These are phyloP conservation scores for Hypoxylon cercidicola DNA, from an alignment of 495 filamentous ascomycete species.

Conservation along the genomic window DNA sequence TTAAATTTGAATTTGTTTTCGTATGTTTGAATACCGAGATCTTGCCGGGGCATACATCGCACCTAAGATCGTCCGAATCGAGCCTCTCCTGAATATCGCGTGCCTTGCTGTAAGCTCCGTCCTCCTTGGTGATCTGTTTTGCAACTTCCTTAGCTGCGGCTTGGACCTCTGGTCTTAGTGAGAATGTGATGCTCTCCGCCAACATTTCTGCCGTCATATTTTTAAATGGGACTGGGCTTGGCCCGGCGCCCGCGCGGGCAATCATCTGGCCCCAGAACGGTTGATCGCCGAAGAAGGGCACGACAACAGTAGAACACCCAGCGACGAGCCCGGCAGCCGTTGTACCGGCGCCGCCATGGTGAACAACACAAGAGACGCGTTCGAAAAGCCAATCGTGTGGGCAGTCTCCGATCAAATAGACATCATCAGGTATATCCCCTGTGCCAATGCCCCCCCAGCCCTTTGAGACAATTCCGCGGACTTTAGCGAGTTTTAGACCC, in stretches of 20 bases:
- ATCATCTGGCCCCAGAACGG: constrained; percentile 70
- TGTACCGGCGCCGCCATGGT: too few relatives aligned
- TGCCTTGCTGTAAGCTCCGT: constrained; percentile 39
- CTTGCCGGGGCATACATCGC: constrained; percentile 60
- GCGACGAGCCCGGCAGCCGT: too few relatives aligned
- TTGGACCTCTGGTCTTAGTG: constrained; percentile 49
- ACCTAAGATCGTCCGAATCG: constrained; percentile 38
- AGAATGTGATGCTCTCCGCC: constrained; percentile 52
- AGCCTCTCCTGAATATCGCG: constrained; percentile 48
- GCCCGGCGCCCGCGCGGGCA: constrained; percentile 59
- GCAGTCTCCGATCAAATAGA: too few relatives aligned
- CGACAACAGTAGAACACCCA: too few relatives aligned
- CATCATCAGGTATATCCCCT: too few relatives aligned
- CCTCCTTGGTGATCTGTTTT: constrained; percentile 53
- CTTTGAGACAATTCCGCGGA: too few relatives aligned
- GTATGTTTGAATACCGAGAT: constrained; percentile 41
- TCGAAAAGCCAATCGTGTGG: too few relatives aligned
- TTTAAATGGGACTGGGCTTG: constrained; percentile 57
- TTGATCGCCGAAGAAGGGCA: constrained; percentile 40
- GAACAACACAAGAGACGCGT: too few relatives aligned
- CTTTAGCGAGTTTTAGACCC: too few relatives aligned
- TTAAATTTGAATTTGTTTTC: constrained; percentile 21
- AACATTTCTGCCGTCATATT: constrained; percentile 54
- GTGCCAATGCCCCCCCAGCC: too few relatives aligned
- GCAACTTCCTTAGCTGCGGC: constrained; percentile 59